Conservation (phyloP, 495 filamentous ascomycete genomes). For the Penicillium egyptiacum region DNA sequence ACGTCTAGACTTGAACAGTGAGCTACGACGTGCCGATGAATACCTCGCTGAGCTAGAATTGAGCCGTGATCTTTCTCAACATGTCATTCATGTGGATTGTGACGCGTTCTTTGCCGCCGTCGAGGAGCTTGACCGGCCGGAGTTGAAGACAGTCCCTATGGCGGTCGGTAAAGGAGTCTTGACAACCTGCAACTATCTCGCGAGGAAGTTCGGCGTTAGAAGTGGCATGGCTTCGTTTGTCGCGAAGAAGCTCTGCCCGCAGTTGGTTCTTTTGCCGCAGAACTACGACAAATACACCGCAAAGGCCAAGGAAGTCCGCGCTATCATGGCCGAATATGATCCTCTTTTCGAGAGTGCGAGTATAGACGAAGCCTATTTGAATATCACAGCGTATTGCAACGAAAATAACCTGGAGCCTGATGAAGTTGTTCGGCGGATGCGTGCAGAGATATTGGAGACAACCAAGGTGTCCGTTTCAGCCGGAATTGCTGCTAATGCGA, state of each 20-base stretch:
- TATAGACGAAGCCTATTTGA: conserved; percentile 94
- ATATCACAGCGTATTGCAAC: conserved; percentile 84
- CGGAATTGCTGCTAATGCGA: conserved; percentile 90
- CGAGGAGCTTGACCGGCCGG: conserved; percentile 87
- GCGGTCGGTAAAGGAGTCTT: conserved; percentile 91
- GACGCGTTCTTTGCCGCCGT: conserved; percentile 98
- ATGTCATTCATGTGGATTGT: conserved; percentile 90
- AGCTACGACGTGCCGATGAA: conserved; percentile 76
- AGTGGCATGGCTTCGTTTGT: conserved; percentile 97
- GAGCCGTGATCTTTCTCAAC: conserved; percentile 77
- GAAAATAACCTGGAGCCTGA: conserved; percentile 67
- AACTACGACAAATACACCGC: conserved; percentile 90
- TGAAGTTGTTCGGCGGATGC: conserved; percentile 72
- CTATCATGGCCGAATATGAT: conserved; percentile 82
- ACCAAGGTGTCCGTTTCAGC: conserved; percentile 89
- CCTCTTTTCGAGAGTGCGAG: conserved; percentile 88
- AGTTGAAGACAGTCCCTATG: conserved; percentile 86
- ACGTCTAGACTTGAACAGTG: conserved; percentile 66
- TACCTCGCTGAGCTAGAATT: conserved; percentile 77
- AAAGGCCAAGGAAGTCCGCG: conserved; percentile 86
- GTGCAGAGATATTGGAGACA: conserved; percentile 70
- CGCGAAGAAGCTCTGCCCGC: conserved; percentile 88
- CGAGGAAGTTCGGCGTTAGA: conserved; percentile 83
- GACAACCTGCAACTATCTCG: conserved; percentile 93
- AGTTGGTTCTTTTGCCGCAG: conserved; percentile 76